phyloP scores from a whole-genome alignment of 345 rosid genomes.

The Adansonia digitata region DNA sequence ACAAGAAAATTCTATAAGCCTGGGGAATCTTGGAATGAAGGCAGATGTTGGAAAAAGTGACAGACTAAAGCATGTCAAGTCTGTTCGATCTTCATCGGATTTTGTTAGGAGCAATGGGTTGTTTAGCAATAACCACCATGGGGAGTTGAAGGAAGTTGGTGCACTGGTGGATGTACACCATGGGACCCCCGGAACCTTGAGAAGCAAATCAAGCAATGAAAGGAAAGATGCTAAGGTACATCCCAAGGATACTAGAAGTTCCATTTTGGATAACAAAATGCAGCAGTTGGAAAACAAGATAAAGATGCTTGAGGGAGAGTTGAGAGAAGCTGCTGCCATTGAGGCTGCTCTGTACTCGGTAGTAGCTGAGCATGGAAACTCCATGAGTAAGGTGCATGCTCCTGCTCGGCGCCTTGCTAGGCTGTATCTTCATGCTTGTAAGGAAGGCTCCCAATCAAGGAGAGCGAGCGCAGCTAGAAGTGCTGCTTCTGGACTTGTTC shows the following conservation, averaged over 20 bases:
- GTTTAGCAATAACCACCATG: constrained; percentile 27
- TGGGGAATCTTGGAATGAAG: constrained; percentile 28
- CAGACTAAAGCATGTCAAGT: constrained; percentile 58
- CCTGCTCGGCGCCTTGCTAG: constrained; percentile 93
- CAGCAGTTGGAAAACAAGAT: constrained; percentile 63
- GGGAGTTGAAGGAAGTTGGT: constrained; percentile 33
- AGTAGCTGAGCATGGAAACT: constrained; percentile 87
- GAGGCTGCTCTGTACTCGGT: constrained; percentile 90
- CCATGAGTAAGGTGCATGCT: constrained; percentile 86
- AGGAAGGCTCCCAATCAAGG: constrained; percentile 44
- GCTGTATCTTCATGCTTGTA: constrained; percentile 68
- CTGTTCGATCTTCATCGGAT: constrained; percentile 71
- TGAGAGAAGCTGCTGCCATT: constrained; percentile 82
- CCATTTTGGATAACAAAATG: constrained; percentile 51
- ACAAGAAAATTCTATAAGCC: constrained; percentile 25
- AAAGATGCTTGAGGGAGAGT: constrained; percentile 77
- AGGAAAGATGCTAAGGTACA: constrained; percentile 47
- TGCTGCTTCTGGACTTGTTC: constrained; percentile 69
- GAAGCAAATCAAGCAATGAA: constrained; percentile 25
- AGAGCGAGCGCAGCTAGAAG: constrained; percentile 78
- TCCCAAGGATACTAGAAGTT: constrained; percentile 37
- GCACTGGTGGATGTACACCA: constrained; percentile 19
- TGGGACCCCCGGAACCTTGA: constrained; percentile 30
- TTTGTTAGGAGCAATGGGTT: constrained; percentile 37
- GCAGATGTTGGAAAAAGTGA: constrained; percentile 37